These are phyloP conservation scores for Candida silvatica DNA, from an alignment of 805 yeast genomes.

Conservation along the genomic window DNA sequence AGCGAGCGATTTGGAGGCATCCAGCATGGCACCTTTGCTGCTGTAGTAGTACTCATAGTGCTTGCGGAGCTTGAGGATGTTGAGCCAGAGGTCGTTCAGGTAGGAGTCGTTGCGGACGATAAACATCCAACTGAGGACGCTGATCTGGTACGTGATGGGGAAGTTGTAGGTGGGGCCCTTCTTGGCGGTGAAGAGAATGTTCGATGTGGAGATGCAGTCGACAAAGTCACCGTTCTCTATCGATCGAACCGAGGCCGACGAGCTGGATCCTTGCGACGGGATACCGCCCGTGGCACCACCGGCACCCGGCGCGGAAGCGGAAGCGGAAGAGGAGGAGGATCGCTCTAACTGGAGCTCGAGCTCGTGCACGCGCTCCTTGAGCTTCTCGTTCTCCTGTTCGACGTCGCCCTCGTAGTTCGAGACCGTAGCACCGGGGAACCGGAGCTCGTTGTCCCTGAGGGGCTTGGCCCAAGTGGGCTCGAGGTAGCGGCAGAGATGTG, in stretches of 20 bases:
- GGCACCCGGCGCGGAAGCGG: not conserved
- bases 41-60: conserved; percentile 29
- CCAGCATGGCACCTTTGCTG: conserved; percentile 21
- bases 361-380: conserved; percentile 18
- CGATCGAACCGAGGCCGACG: conserved; percentile 6
- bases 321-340: conserved; percentile 4
- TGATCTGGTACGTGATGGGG: conserved; percentile 29
- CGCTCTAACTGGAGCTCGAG: conserved; percentile 23
- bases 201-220: conserved; percentile 25
- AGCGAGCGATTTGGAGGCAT: conserved; percentile 22
- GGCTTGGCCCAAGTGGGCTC: conserved; percentile 57
- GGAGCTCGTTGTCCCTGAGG: conserved; percentile 23
- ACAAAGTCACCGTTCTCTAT: conserved; percentile 20
- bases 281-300: not conserved
- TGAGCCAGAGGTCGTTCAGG: conserved; percentile 42
- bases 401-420: conserved; percentile 6
- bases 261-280: not conserved
- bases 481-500: conserved; percentile 47
- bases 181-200: conserved; percentile 28
- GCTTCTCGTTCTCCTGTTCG: conserved; percentile 15
- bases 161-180: conserved; percentile 26
- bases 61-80: conserved; percentile 26
- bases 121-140: conserved; percentile 52
- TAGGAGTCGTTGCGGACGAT: conserved; percentile 52
- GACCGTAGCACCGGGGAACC: conserved; percentile 14